Evolutionary conservation across 2,329 filamentous ascomycete species (phyloP).

Genomic region (Pseudohalonectria lignicola): DNA sequence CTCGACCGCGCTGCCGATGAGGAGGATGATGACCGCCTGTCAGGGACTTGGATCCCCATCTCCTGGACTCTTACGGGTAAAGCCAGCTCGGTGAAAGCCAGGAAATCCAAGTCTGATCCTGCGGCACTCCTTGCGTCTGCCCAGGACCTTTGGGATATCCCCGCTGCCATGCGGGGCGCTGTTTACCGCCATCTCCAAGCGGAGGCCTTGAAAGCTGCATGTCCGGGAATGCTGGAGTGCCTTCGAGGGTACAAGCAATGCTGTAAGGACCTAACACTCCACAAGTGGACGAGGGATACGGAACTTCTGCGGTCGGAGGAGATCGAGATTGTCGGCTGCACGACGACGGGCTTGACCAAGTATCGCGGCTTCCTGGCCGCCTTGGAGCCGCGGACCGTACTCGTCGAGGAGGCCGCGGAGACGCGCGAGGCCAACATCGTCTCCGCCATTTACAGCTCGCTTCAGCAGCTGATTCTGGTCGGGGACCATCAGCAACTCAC

Average conservation of each 20-base stretch:
- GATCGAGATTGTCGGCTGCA: slow-evolving; percentile 50
- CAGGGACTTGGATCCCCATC: slow-evolving; percentile 30
- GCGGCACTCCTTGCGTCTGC: slow-evolving; percentile 6
- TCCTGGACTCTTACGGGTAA: slow-evolving; percentile 27
- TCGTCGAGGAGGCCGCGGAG: slow-evolving; percentile 76
- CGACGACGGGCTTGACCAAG: slow-evolving; percentile 72
- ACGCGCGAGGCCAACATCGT: slow-evolving; percentile 53
- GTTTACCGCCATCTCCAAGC: slow-evolving; percentile 57
- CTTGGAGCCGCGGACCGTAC: slow-evolving; percentile 53
- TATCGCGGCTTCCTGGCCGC: slow-evolving; percentile 61
- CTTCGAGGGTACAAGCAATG: not conserved
- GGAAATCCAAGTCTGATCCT: slow-evolving; percentile 6
- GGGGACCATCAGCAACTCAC: slow-evolving; percentile 75
- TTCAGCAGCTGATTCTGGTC: slow-evolving; percentile 47
- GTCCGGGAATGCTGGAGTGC: slow-evolving; percentile 27
- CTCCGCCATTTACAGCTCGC: slow-evolving; percentile 36
- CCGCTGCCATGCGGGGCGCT: slow-evolving; percentile 40
- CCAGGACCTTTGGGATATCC: slow-evolving; percentile 51
- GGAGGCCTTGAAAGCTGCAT: slow-evolving; percentile 35
- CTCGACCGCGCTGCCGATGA: slow-evolving; percentile 23
- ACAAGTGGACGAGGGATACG: slow-evolving; percentile 47
- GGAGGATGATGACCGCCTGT: slow-evolving; percentile 25
- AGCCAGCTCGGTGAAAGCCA: slow-evolving; percentile 6
- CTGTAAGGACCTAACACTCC: slow-evolving; percentile 41
- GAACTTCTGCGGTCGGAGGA: slow-evolving; percentile 21